phyloP scores from a whole-genome alignment of 2,329 filamentous ascomycete genomes.

The Phyllosticta citrichinensis region DNA sequence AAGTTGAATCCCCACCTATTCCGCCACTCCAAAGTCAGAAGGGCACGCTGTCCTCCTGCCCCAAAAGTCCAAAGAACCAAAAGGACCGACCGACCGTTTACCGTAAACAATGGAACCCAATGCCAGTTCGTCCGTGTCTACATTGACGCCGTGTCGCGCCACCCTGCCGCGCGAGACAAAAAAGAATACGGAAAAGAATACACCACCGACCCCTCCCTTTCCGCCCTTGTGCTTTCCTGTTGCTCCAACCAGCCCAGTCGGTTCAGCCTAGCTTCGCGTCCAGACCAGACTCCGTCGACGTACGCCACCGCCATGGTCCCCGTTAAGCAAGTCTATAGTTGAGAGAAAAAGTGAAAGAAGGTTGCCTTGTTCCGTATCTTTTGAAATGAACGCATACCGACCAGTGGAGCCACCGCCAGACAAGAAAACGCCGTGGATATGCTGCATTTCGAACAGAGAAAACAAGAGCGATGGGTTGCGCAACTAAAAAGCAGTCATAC shows the following conservation, averaged over 20 bases:
- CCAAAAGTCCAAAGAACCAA: background rate
- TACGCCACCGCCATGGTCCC: background rate
- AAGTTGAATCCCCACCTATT: background rate
- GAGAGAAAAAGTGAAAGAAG: background rate
- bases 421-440: slow-evolving; percentile 3
- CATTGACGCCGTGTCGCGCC: background rate
- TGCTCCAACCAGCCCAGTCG: background rate
- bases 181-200: background rate
- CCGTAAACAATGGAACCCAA: background rate
- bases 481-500: background rate
- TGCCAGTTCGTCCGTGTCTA: background rate
- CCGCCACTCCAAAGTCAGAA: background rate
- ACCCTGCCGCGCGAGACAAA: background rate
- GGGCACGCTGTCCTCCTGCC: background rate
- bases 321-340: background rate
- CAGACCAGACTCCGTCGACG: background rate
- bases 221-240: background rate
- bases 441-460: background rate
- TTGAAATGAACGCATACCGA: background rate
- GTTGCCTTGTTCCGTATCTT: background rate
- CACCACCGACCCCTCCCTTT: background rate
- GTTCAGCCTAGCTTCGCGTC: background rate
- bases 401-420: background rate
- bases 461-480: background rate
- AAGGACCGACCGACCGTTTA: background rate